A percentile compares a stretch with the other conserved stretches of the same genome.
These are phyloP conservation scores for Camelina laxa DNA, from an alignment of 345 rosid species.

Conservation along the genomic window DNA sequence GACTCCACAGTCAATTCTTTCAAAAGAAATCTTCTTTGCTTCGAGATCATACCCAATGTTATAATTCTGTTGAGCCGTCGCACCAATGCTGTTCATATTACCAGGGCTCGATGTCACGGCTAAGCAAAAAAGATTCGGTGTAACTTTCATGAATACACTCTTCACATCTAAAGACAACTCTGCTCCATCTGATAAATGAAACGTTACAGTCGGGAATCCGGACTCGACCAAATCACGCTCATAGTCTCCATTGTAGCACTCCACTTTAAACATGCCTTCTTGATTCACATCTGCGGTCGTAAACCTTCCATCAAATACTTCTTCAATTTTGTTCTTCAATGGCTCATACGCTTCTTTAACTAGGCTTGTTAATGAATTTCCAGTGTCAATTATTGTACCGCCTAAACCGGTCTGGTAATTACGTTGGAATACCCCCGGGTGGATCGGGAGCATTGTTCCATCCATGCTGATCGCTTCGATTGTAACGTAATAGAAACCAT, in stretches of 20 bases:
- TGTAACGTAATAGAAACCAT: slow-evolving; percentile 6
- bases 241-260: slow-evolving; percentile 23
- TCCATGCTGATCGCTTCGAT: slow-evolving; percentile 15
- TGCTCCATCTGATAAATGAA: slow-evolving; percentile 25
- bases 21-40: slow-evolving; percentile 2
- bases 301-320: slow-evolving; percentile 3
- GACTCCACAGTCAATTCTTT: slow-evolving; percentile 26
- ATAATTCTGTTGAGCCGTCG: slow-evolving; percentile 27
- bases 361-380: not conserved
- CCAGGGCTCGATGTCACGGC: not conserved
- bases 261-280: not conserved
- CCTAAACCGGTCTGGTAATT: not conserved
- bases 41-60: slow-evolving; percentile 29
- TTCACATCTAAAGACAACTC: slow-evolving; percentile 24
- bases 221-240: slow-evolving; percentile 15
- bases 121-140: slow-evolving; percentile 7
- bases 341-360: slow-evolving; percentile 9
- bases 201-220: slow-evolving; percentile 25
- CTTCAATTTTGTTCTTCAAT: not conserved
- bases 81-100: slow-evolving; percentile 12
- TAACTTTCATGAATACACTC: not conserved
- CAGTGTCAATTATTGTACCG: slow-evolving; percentile 13
- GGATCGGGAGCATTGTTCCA: not conserved
- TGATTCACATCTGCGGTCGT: not conserved
- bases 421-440: slow-evolving; percentile 10